phyloP scores from a whole-genome alignment of 2,329 filamentous ascomycete species.

The Lizonia empirigonia region DNA sequence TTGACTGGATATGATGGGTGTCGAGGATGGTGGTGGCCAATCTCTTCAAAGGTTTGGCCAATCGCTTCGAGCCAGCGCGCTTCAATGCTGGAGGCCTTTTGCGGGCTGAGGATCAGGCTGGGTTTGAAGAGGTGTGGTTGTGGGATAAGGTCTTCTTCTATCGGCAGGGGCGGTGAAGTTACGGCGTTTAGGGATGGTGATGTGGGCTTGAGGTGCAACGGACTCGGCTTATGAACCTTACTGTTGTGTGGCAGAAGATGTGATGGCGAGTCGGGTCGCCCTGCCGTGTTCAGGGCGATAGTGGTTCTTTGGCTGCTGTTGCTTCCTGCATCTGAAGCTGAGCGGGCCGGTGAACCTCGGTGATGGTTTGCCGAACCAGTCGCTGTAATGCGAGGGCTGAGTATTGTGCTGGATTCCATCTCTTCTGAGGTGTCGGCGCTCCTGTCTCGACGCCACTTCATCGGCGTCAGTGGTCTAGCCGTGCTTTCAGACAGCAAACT shows the following conservation, averaged over 20 bases:
- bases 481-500: constrained; percentile 37
- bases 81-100: constrained; percentile 77
- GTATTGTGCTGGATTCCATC: constrained; percentile 37
- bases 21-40: constrained; percentile 43
- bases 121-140: constrained; percentile 35
- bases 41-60: constrained; percentile 39
- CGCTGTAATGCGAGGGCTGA: constrained; percentile 32
- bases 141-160: constrained; percentile 22
- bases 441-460: constrained; percentile 31
- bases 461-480: constrained; percentile 37
- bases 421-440: constrained; percentile 29
- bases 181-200: constrained; percentile 32
- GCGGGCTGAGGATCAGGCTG: constrained; percentile 70
- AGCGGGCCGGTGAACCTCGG: constrained; percentile 36
- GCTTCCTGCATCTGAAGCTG: constrained; percentile 44
- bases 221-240: constrained; percentile 40
- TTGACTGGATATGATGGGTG: constrained; percentile 16
- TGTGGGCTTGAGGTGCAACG: constrained; percentile 40
- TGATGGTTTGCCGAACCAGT: constrained; percentile 26
- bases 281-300: constrained; percentile 33
- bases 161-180: constrained; percentile 26
- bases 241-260: constrained; percentile 25
- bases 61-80: constrained; percentile 67
- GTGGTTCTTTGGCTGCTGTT: constrained; percentile 45
- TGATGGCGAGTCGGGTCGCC: constrained; percentile 32